A percentile compares a stretch with the other conserved stretches of the same genome.
Evolutionary conservation across 78 protist genomes (phyloP).

Genomic region (Dictyostelium purpureum): DNA sequence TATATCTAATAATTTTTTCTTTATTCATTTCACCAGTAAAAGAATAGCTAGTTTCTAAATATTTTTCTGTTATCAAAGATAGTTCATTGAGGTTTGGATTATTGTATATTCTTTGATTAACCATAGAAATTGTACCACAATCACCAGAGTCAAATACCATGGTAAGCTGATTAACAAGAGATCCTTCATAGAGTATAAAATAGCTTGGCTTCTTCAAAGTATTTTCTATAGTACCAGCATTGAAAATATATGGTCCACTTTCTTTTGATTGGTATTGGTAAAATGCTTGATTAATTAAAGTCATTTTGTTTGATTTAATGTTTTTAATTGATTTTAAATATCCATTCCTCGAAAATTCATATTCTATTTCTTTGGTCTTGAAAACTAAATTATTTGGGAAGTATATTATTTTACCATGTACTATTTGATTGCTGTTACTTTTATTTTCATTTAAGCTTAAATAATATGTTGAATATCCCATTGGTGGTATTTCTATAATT

Average conservation of each 20-base stretch:
- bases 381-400: background rate
- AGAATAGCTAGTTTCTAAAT: constrained; percentile 16
- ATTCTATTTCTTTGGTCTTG: background rate
- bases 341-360: constrained; percentile 24
- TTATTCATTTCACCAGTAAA: background rate
- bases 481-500: constrained; percentile 11
- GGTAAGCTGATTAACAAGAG: background rate
- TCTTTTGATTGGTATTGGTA: background rate
- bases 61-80: no score
- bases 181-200: background rate
- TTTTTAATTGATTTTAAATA: background rate
- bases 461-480: constrained; percentile 35
- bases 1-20: background rate
- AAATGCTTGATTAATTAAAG: background rate
- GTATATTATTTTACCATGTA: no score
- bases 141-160: background rate
- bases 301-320: background rate
- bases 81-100: no score
- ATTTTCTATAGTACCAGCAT: background rate
- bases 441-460: background rate
- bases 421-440: no score
- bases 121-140: background rate
- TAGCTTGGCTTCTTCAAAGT: background rate
- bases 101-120: constrained; percentile 12
- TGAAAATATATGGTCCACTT: constrained; percentile 15